Percentiles rank a stretch among this genome's conserved stretches.
Conservation (phyloP, 129 eudicot species). For the Oenanthe sinensis region DNA sequence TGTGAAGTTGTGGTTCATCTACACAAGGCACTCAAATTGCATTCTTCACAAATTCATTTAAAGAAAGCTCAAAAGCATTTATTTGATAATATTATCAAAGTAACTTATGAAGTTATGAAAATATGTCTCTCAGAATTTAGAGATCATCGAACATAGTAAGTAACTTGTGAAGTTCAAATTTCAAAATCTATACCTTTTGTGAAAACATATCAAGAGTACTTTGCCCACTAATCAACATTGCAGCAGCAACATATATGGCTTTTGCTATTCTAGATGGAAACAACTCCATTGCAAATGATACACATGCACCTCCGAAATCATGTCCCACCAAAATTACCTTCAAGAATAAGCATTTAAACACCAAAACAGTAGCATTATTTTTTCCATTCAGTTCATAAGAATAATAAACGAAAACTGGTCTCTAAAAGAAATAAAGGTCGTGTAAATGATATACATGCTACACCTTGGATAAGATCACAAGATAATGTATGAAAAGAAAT, state of each 20-base stretch:
- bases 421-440: neutral
- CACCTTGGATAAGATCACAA: too few relatives aligned
- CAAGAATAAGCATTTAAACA: constrained; percentile 7
- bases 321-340: constrained; percentile 97
- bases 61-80: neutral
- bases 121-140: neutral
- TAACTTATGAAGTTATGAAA: neutral
- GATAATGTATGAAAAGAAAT: neutral
- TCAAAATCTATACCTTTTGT: constrained; percentile 52
- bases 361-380: neutral
- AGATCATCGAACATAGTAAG: neutral
- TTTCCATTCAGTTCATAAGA: neutral
- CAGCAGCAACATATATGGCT: constrained; percentile 79
- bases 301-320: constrained; percentile 92
- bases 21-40: neutral
- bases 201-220: constrained; percentile 87
- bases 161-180: neutral
- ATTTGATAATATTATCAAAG: neutral
- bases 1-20: neutral
- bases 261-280: constrained; percentile 63
- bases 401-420: neutral
- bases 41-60: neutral
- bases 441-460: neutral
- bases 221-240: constrained; percentile 78
- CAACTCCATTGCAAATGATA: constrained; percentile 86